Evolutionary conservation across 768 basidiomycete species (phyloP).

Genomic region (Tephrocybe sp.): DNA sequence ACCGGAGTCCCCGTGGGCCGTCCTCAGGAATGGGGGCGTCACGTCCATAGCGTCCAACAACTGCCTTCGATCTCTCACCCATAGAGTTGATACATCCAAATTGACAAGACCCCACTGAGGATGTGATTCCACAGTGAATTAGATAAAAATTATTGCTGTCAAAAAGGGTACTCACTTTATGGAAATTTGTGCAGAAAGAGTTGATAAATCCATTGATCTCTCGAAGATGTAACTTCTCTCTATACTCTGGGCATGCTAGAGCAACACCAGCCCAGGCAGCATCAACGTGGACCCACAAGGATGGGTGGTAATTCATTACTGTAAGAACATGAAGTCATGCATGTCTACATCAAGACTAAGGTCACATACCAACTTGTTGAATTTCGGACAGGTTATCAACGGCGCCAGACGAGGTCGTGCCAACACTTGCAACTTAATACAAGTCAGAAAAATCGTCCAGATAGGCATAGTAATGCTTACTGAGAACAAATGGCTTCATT

Average conservation of each 20-base stretch:
- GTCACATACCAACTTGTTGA: slow-evolving; percentile 47
- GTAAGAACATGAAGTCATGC: not conserved
- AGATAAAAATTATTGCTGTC: not conserved
- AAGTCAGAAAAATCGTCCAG: not conserved
- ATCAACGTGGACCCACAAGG: slow-evolving; percentile 87
- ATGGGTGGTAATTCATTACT: slow-evolving; percentile 58
- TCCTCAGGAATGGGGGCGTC: slow-evolving; percentile 81
- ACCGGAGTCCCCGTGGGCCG: slow-evolving; percentile 77
- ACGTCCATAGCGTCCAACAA: slow-evolving; percentile 83
- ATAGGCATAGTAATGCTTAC: slow-evolving; percentile 44
- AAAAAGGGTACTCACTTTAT: slow-evolving; percentile 56
- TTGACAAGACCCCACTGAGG: slow-evolving; percentile 87
- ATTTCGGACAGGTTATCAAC: slow-evolving; percentile 80
- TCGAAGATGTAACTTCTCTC: slow-evolving; percentile 55
- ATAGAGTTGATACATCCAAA: slow-evolving; percentile 78
- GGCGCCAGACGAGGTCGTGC: slow-evolving; percentile 88
- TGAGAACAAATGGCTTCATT: slow-evolving; percentile 74
- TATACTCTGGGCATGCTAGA: slow-evolving; percentile 76
- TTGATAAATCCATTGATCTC: slow-evolving; percentile 75
- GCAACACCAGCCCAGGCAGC: slow-evolving; percentile 90
- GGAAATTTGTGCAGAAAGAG: slow-evolving; percentile 88
- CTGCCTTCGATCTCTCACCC: slow-evolving; percentile 72
- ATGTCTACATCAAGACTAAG: not conserved
- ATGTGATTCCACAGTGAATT: not conserved
- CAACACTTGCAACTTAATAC: slow-evolving; percentile 78